Base-by-base conservation (phyloP, 345 rosid genomes). In the Excoecaria agallocha region DNA sequence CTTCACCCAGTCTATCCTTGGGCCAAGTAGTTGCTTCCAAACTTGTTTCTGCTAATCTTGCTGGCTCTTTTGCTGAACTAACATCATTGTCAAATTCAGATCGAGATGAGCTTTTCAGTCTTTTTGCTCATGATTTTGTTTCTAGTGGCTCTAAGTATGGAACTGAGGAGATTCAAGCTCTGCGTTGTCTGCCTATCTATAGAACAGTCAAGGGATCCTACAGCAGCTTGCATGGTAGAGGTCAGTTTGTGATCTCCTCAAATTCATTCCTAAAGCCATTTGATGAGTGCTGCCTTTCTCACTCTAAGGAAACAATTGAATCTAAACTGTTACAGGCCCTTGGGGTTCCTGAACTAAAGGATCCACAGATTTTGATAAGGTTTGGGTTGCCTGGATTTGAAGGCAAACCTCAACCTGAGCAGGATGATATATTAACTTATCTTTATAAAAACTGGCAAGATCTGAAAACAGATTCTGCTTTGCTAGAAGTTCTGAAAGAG, bases 21-120 rank as follows among this genome's bases (percentile, higher is more conserved):
- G 98, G 94, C 70, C 89, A 94, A 84, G 91, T 86, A 76, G 83
- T 94, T 80, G 91, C 89, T 71, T 89, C 97, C 80, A 94, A 90
- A 82, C 91, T 94, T 79, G 90, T 90, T 73, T 93, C 88, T 55
- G 85, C 93, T 64, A 89, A 90, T 80, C 83, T 50, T 69, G 89
- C 97, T 73, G 88, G 94, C 86, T 89, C 88, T 81, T 80, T 86
- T 82, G 83, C 87, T 69, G 93, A 89, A 82, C 77, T 85, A 13
- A 68, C 88, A 66, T 87, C 91, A 63, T 86, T 94, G 81, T 78
- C 89, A 45, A 78, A 79, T 58, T 79, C 88, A 73, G 93, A 87
- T 66, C 80, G 88, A 61, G 90, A 87, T 82, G 93, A 87, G 76
- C 89, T 94, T 68, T 85, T 94, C 79, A 78, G 74, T 64, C 89